Evolutionary conservation across 2,329 filamentous ascomycete species (phyloP).

Genomic region (Simplicillium sp.): DNA sequence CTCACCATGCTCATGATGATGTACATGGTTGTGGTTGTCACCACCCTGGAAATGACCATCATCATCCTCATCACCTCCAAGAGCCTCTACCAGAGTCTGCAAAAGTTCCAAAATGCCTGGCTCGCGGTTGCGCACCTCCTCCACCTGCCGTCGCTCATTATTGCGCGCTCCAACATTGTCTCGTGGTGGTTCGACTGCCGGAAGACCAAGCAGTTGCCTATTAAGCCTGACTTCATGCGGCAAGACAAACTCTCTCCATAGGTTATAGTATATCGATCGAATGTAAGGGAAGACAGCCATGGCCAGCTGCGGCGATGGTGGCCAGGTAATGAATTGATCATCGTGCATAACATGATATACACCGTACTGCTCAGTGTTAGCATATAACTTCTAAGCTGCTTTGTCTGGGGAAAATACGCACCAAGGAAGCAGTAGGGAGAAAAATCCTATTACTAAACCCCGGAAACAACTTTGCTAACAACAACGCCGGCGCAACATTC

Average conservation of each 20-base stretch:
- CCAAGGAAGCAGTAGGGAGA: conserved; percentile 30
- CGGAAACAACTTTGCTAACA: conserved; percentile 34
- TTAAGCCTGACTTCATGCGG: conserved; percentile 40
- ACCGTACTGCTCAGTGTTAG: conserved; percentile 30
- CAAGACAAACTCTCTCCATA: conserved; percentile 36
- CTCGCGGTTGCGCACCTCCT: conserved; percentile 4
- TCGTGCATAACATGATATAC: conserved; percentile 34
- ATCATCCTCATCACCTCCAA: conserved; percentile 17
- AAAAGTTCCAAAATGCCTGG: conserved; percentile 25
- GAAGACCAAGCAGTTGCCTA: conserved; percentile 31
- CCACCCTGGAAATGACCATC: not conserved
- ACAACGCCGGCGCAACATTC: conserved; percentile 34
- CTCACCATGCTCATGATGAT: conserved; percentile 13
- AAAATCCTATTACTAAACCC: conserved; percentile 30
- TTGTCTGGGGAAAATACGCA: too few relatives aligned
- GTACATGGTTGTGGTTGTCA: conserved; percentile 11
- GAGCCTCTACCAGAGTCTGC: conserved; percentile 24
- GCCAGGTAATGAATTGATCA: conserved; percentile 38
- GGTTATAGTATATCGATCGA: conserved; percentile 31
- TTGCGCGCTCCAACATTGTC: conserved; percentile 8
- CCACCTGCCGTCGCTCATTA: conserved; percentile 7
- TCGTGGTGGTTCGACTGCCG: conserved; percentile 17
- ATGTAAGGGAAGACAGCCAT: conserved; percentile 39
- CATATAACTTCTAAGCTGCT: not conserved
- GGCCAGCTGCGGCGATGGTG: conserved; percentile 42